phyloP scores from a whole-genome alignment of 345 rosid species.

The Linum trigynum region DNA sequence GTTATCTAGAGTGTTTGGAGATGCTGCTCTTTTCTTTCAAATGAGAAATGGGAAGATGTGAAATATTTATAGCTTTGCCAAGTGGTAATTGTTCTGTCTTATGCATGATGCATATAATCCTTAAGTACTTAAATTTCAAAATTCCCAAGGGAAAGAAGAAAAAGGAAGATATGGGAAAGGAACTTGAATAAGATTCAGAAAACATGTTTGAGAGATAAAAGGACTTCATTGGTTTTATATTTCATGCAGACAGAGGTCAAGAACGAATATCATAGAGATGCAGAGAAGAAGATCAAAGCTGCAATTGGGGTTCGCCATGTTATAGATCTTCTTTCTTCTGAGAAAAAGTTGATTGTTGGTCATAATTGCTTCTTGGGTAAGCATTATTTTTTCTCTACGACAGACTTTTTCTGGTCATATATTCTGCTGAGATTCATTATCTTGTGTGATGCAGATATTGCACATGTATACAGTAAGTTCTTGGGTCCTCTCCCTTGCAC shows the following conservation, averaged over 20 bases:
- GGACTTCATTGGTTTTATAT: not conserved
- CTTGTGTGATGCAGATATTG: slow-evolving; percentile 54
- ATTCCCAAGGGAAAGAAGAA: too few relatives aligned
- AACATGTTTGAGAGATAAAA: too few relatives aligned
- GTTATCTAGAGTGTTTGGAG: not conserved
- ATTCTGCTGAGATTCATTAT: slow-evolving; percentile 12
- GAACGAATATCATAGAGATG: slow-evolving; percentile 40
- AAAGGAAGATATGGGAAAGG: too few relatives aligned
- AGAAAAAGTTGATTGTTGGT: slow-evolving; percentile 77
- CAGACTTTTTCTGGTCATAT: slow-evolving; percentile 4
- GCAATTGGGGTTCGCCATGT: slow-evolving; percentile 84
- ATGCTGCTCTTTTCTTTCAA: not conserved
- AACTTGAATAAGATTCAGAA: too few relatives aligned
- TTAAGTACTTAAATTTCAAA: too few relatives aligned
- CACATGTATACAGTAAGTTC: slow-evolving; percentile 76
- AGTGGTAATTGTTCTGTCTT: not conserved
- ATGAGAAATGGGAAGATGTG: not conserved
- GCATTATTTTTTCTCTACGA: slow-evolving; percentile 13
- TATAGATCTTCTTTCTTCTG: slow-evolving; percentile 78
- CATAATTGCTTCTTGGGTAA: slow-evolving; percentile 91
- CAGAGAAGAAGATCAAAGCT: slow-evolving; percentile 47
- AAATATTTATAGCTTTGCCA: not conserved
- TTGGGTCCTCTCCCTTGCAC: slow-evolving; percentile 69
- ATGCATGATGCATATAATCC: too few relatives aligned
- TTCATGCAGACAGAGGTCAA: slow-evolving; percentile 60